These are phyloP conservation scores for Clathrus columnatus DNA, from an alignment of 768 basidiomycete genomes.

Conservation along the genomic window DNA sequence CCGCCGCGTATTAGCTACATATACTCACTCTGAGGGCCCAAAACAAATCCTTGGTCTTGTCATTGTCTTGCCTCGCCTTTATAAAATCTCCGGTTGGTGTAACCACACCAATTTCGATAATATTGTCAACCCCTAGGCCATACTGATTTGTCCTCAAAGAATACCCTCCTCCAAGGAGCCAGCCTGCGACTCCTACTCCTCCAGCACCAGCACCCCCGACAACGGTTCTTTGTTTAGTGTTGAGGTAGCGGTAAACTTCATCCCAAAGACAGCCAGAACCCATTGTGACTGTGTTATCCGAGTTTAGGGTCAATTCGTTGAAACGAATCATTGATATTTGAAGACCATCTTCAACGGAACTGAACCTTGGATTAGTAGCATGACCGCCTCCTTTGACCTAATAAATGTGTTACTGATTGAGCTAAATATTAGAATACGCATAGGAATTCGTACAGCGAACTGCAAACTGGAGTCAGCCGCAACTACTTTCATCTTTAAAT, in stretches of 20 bases:
- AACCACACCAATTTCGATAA: slow-evolving; percentile 21
- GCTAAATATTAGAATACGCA: background rate
- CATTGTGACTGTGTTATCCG: slow-evolving; percentile 14
- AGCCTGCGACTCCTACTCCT: slow-evolving; percentile 27
- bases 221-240: slow-evolving; percentile 11
- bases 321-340: slow-evolving; percentile 23
- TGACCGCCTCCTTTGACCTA: slow-evolving; percentile 29
- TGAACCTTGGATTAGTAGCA: slow-evolving; percentile 21
- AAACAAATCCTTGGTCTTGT: slow-evolving; percentile 30
- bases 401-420: background rate
- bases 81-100: slow-evolving; percentile 20
- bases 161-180: slow-evolving; percentile 28
- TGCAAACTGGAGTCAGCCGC: too few relatives aligned
- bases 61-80: background rate
- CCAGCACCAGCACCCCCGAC: slow-evolving; percentile 20
- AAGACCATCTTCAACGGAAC: slow-evolving; percentile 24
- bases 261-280: slow-evolving; percentile 24
- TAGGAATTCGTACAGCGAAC: too few relatives aligned
- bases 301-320: slow-evolving; percentile 17
- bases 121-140: slow-evolving; percentile 27
- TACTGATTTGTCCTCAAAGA: slow-evolving; percentile 25
- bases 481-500: too few relatives aligned
- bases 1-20: background rate
- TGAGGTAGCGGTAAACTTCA: slow-evolving; percentile 20
- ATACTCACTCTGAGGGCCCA: slow-evolving; percentile 25